Evolutionary conservation across 1,139 yeast species (phyloP).

Genomic region (Blastobotrys buckinghamii): DNA sequence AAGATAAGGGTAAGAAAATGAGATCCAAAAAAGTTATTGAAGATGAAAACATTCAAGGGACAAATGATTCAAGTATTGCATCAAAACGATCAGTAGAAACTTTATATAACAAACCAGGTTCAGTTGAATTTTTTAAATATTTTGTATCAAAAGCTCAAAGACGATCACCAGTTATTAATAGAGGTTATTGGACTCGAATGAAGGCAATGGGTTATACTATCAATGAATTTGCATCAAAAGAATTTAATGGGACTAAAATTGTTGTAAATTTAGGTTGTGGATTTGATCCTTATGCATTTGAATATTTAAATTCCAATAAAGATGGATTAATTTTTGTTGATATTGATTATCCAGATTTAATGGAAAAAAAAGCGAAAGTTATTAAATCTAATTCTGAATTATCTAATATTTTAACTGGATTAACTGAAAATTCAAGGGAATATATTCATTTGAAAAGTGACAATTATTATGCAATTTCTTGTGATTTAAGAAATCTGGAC

Average conservation of each 20-base stretch:
- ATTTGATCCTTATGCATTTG: conserved; percentile 58
- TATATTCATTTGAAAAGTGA: conserved; percentile 38
- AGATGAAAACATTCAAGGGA: conserved; percentile 61
- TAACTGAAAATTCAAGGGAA: background rate
- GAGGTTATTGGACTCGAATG: conserved; percentile 83
- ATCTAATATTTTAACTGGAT: conserved; percentile 33
- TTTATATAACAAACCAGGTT: conserved; percentile 44
- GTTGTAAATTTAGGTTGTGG: conserved; percentile 79
- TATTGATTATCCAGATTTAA: conserved; percentile 69
- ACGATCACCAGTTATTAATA: conserved; percentile 72
- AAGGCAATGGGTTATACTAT: conserved; percentile 57
- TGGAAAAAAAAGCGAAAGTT: conserved; percentile 48
- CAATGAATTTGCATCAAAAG: conserved; percentile 33
- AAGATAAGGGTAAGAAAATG: background rate
- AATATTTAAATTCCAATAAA: conserved; percentile 43
- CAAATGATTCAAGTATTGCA: conserved; percentile 78
- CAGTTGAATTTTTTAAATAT: conserved; percentile 50
- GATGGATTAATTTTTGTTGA: conserved; percentile 51
- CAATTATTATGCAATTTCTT: conserved; percentile 58
- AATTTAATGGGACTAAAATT: conserved; percentile 23
- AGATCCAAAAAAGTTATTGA: conserved; percentile 20
- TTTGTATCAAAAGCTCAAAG: conserved; percentile 66
- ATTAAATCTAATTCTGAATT: conserved; percentile 47
- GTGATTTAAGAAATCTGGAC: conserved; percentile 54
- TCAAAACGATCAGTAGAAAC: conserved; percentile 76